Evolutionary conservation across 1,284 basidiomycete species (phyloP).

Genomic region (Fistulina hepatica): DNA sequence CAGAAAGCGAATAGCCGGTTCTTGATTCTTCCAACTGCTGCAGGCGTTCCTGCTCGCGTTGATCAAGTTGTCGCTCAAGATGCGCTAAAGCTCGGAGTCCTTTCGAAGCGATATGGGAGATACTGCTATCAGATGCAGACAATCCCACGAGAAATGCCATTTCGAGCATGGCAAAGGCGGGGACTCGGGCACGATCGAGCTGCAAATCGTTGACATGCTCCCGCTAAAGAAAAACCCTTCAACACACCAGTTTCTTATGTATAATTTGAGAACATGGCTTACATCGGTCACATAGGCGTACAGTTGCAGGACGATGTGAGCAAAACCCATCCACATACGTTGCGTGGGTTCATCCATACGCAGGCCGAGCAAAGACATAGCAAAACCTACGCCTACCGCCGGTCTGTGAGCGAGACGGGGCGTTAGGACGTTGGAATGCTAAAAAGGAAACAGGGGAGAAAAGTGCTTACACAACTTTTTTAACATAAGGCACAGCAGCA

Average conservation of each 20-base stretch:
- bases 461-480: conserved; percentile 8
- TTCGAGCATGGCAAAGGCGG: conserved; percentile 57
- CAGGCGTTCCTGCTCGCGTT: too few species aligned
- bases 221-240: conserved; percentile 20
- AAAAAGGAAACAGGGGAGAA: too few species aligned
- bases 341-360: conserved; percentile 51
- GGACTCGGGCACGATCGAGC: conserved; percentile 36
- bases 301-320: conserved; percentile 47
- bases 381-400: too few species aligned
- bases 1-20: too few species aligned
- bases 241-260: neutral
- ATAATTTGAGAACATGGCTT: conserved; percentile 13
- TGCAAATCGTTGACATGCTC: conserved; percentile 39
- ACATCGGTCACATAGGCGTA: conserved; percentile 42
- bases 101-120: conserved; percentile 57
- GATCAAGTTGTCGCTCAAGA: conserved; percentile 48
- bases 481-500: too few species aligned
- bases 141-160: conserved; percentile 61
- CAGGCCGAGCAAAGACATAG: too few species aligned
- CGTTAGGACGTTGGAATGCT: too few species aligned
- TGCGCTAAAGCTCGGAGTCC: conserved; percentile 56
- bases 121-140: conserved; percentile 52
- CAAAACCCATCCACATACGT: conserved; percentile 54
- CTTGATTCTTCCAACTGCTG: too few species aligned
- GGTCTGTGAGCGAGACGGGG: too few species aligned